Conservation (phyloP, 2,329 filamentous ascomycete genomes). For the Neofusicoccum umdonicola region DNA sequence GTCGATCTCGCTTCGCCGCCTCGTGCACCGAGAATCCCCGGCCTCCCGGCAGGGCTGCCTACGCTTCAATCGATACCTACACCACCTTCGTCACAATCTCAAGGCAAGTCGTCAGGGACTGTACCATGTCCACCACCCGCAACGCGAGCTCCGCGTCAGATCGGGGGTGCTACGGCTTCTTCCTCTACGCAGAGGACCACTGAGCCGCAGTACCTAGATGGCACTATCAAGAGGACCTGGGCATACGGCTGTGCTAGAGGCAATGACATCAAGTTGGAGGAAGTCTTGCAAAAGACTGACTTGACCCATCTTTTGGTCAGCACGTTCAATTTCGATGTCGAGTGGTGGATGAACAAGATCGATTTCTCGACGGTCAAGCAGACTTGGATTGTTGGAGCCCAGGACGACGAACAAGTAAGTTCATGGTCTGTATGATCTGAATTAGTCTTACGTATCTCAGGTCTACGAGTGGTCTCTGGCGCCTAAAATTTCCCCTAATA, state of each 20-base stretch:
- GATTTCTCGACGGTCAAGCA: slow-evolving; percentile 54
- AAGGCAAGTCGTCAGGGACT: neutral
- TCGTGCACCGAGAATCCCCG: neutral
- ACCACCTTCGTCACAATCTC: neutral
- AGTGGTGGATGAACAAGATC: slow-evolving; percentile 76
- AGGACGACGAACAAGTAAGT: slow-evolving; percentile 39
- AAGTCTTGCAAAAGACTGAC: slow-evolving; percentile 71
- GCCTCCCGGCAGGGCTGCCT: neutral
- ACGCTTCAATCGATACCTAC: neutral
- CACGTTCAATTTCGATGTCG: slow-evolving; percentile 80
- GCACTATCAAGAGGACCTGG: slow-evolving; percentile 80
- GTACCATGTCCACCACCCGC: neutral
- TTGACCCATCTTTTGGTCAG: slow-evolving; percentile 78
- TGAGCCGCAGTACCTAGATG: slow-evolving; percentile 51
- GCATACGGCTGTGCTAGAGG: slow-evolving; percentile 60
- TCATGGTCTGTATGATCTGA: too few relatives aligned
- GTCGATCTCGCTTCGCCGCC: neutral
- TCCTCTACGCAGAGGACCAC: neutral
- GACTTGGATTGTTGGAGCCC: slow-evolving; percentile 60
- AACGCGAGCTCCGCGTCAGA: neutral
- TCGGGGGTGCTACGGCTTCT: too few relatives aligned
- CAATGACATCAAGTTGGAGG: slow-evolving; percentile 83
- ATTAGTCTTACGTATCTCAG: neutral
- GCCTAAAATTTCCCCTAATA: slow-evolving; percentile 45
- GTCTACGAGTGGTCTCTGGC: slow-evolving; percentile 9